phyloP scores from a whole-genome alignment of 2,329 filamentous ascomycete species.

The Fusarium foetens region DNA sequence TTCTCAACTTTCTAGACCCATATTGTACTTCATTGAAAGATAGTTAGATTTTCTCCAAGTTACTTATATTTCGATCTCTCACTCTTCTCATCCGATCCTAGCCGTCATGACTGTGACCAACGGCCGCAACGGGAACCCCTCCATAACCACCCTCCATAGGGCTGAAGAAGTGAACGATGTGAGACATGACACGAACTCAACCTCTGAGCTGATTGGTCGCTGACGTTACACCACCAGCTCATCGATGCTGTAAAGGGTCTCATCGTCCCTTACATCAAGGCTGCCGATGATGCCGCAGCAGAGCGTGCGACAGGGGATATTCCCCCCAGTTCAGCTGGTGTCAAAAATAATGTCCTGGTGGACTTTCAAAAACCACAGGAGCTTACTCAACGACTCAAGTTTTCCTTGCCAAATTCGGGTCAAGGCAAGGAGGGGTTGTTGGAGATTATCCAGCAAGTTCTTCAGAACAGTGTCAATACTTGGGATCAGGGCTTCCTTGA shows the following conservation, averaged over 20 bases:
- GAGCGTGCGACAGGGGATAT: constrained; percentile 62
- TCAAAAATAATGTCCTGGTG: constrained; percentile 68
- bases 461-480: constrained; percentile 94
- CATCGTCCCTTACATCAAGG: constrained; percentile 75
- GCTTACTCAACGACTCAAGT: constrained; percentile 63
- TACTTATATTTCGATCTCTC: background rate
- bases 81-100: constrained; percentile 12
- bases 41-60: background rate
- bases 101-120: constrained; percentile 44
- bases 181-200: constrained; percentile 21
- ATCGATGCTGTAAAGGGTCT: constrained; percentile 73
- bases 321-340: constrained; percentile 53
- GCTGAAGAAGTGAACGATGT: constrained; percentile 49
- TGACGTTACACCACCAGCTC: constrained; percentile 60
- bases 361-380: constrained; percentile 69
- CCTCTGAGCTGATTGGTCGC: constrained; percentile 26
- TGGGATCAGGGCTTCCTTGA: constrained; percentile 98
- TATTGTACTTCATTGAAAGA: background rate
- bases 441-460: constrained; percentile 73
- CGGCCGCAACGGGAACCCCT: constrained; percentile 37
- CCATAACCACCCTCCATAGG: constrained; percentile 42
- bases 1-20: background rate
- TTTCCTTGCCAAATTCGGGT: constrained; percentile 68
- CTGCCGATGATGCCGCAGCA: constrained; percentile 71
- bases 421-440: constrained; percentile 79